A percentile compares a stretch with the other conserved stretches of the same genome.
Conservation (phyloP, 1,284 basidiomycete species). For the Ustilago hordei region DNA sequence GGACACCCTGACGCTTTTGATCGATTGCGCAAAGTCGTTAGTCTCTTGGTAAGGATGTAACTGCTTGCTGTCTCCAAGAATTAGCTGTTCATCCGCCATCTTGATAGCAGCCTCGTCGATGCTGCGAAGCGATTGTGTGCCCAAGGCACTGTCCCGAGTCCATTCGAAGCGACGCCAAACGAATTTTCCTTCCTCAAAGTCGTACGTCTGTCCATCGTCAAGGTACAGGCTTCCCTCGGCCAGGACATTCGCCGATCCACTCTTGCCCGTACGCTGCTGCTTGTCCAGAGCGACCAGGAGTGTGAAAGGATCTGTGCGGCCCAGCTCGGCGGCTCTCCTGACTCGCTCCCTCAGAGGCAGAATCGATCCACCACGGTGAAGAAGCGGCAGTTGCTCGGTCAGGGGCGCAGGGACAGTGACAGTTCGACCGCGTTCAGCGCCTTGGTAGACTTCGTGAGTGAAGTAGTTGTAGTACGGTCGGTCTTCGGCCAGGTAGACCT, state of each 20-base stretch:
- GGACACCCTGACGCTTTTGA: constrained; percentile 61
- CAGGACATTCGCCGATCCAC: constrained; percentile 22
- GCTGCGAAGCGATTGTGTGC: constrained; percentile 41
- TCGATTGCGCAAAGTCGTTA: constrained; percentile 58
- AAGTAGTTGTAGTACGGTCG: constrained; percentile 98
- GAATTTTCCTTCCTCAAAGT: constrained; percentile 81
- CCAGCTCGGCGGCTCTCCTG: constrained; percentile 84
- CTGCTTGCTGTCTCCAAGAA: constrained; percentile 48
- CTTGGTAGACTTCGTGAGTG: constrained; percentile 74
- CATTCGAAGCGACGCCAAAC: constrained; percentile 73
- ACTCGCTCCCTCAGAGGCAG: constrained; percentile 87
- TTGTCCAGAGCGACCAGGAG: constrained; percentile 84
- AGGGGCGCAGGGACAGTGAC: constrained; percentile 76
- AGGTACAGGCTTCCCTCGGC: constrained; percentile 90
- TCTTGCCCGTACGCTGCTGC: constrained; percentile 24
- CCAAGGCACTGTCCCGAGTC: constrained; percentile 18
- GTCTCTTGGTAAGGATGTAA: constrained; percentile 25
- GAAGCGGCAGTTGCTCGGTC: constrained; percentile 79
- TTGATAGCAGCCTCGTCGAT: constrained; percentile 35
- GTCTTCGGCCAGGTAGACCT: constrained; percentile 88
- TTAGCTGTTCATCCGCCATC: constrained; percentile 20
- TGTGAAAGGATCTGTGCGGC: constrained; percentile 93
- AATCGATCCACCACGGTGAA: constrained; percentile 92
- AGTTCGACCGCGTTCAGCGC: constrained; percentile 74
- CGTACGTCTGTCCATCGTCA: constrained; percentile 91